A percentile compares a stretch with the other conserved stretches of the same genome.
Conservation (phyloP, 2,329 filamentous ascomycete species). For the Dactylellina cionopaga region DNA sequence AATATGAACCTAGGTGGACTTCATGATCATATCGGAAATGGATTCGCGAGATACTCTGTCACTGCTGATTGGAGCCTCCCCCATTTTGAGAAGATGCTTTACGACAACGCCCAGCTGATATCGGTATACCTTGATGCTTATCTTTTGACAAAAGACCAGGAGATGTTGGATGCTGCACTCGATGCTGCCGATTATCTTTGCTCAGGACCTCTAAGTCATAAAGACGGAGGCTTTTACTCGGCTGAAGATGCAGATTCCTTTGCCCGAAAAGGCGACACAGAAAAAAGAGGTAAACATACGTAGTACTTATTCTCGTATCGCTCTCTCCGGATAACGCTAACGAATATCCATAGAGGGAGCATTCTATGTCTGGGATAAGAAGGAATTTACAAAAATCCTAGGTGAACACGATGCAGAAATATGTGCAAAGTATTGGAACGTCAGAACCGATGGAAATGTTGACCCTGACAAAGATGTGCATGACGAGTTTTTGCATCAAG, state of each 20-base stretch:
- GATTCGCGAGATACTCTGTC: conserved; percentile 85
- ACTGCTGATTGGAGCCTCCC: conserved; percentile 92
- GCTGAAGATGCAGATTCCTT: conserved; percentile 91
- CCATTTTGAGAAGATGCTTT: conserved; percentile 97
- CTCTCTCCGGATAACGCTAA: no score
- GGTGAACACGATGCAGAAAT: conserved; percentile 75
- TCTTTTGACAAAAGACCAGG: conserved; percentile 72
- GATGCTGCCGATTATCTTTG: conserved; percentile 90
- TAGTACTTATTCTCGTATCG: neutral
- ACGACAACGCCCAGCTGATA: conserved; percentile 88
- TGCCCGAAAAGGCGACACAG: conserved; percentile 76
- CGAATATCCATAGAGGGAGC: conserved; percentile 73
- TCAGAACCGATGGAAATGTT: conserved; percentile 86
- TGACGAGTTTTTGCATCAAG: conserved; percentile 90
- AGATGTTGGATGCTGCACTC: conserved; percentile 80
- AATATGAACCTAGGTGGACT: conserved; percentile 79
- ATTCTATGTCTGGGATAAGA: conserved; percentile 91
- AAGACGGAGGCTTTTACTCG: conserved; percentile 80
- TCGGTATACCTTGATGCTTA: conserved; percentile 88
- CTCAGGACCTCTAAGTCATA: conserved; percentile 65
- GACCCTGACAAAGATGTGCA: conserved; percentile 82
- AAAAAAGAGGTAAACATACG: conserved; percentile 69
- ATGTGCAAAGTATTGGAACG: conserved; percentile 84
- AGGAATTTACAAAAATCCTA: conserved; percentile 83
- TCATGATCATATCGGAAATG: conserved; percentile 79